Evolutionary conservation across 2,329 filamentous ascomycete genomes (phyloP), one percentile per base, ranked within the genome.

Genomic region (Fusarium tjaetaba): DNA sequence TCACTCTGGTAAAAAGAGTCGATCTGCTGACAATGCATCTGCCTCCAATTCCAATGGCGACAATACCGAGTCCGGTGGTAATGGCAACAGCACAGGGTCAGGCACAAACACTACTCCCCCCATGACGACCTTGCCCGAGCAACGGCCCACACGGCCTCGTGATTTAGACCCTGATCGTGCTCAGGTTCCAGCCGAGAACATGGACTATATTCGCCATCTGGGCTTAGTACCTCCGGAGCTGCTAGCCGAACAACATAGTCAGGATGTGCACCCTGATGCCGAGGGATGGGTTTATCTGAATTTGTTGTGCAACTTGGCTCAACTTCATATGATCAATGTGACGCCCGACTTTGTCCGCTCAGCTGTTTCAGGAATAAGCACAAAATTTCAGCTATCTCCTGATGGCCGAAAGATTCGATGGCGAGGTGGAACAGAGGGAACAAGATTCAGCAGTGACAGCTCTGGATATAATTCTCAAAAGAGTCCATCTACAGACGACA

Each of bases 211-310:
- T 73, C 90, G 91, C 11, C 93, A 94, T 80, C 84, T 95, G 18
- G 92, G 92, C 16, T 86, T 94, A 15, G 83, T 89, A 1, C 90
- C 90, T 1, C 90, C 90, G 0, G 86, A 92, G 53, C 79, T 89
- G 5, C 74, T 85, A 15, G 83, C 83, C 15, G 82, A 84, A 5
- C 83, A 84, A 22, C 84, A 82, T 24, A 62, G 46, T 4, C 32
- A 82, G 5, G 86, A 90, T 58, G 88, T 90, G 16, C 86, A 88
- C 20, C 87, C 90, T 1, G 91, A 92, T 61, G 85, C 86, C 1
- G 90, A 94, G 32, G 93, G 93, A 9, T 96, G 94, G 94, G 90
- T 96, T 1, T 96, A 95, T 76, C 83, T 96, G 11, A 96, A 96
- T 75, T 83, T 97, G 2, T 86, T 97, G 4, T 91, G 92, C 79